Conservation (phyloP, 108 stramenopile species). For the Cyclotella cryptica region DNA sequence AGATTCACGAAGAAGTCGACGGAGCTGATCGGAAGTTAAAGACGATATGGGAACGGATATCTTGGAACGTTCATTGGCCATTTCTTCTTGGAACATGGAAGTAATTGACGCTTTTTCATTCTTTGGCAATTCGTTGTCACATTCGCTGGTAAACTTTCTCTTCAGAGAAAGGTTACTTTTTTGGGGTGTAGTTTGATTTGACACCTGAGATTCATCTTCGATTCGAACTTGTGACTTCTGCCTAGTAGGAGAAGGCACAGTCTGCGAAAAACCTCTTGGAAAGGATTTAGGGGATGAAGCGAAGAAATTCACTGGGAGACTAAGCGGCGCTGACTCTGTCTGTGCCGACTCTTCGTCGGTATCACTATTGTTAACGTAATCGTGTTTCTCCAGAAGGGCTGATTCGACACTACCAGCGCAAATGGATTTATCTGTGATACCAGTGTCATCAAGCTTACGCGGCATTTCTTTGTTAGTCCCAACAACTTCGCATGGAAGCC, state of each 20-base stretch:
- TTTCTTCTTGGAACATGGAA: neutral
- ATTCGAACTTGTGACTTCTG: neutral
- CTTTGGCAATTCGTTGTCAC: neutral
- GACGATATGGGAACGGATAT: constrained; percentile 5
- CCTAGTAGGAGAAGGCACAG: neutral
- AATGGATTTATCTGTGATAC: neutral
- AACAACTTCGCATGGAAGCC: too few relatives aligned
- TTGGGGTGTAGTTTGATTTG: constrained; percentile 11
- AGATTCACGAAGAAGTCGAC: constrained; percentile 8
- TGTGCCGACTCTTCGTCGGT: constrained; percentile 3
- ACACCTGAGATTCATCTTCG: neutral
- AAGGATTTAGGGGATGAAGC: neutral
- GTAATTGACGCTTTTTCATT: neutral
- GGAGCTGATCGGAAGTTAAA: constrained; percentile 3
- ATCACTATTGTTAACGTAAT: neutral
- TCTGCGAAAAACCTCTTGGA: neutral
- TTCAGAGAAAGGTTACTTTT: neutral
- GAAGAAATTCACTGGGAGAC: neutral
- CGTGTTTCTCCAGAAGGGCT: neutral
- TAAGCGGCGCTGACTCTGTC: constrained; percentile 14
- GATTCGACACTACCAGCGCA: neutral
- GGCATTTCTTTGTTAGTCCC: too few relatives aligned
- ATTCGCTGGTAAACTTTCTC: neutral
- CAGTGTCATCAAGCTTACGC: neutral
- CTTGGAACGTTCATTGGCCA: neutral